These are phyloP conservation scores for Diaporthe sp. DNA, from an alignment of 2,329 filamentous ascomycete species.

Conservation along the genomic window DNA sequence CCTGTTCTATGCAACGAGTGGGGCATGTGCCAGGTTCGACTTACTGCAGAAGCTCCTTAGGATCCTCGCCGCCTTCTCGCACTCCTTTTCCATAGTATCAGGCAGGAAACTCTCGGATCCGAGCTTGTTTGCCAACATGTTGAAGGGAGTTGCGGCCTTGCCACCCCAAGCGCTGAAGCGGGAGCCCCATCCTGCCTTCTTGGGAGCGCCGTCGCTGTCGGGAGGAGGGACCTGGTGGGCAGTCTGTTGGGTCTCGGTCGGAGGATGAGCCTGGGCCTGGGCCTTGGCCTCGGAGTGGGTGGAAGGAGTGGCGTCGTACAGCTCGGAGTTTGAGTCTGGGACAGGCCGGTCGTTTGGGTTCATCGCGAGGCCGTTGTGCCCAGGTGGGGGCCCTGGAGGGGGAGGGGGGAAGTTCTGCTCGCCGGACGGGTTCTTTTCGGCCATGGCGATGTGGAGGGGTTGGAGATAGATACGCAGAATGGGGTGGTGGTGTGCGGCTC, in stretches of 20 bases:
- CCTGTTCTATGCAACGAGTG: background rate
- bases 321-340: slow-evolving; percentile 45
- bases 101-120: slow-evolving; percentile 91
- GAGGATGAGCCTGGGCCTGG: background rate
- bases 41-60: slow-evolving; percentile 87
- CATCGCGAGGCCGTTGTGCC: slow-evolving; percentile 43
- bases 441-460: slow-evolving; percentile 26
- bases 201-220: slow-evolving; percentile 34
- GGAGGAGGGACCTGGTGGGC: slow-evolving; percentile 40
- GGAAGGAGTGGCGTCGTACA: slow-evolving; percentile 34
- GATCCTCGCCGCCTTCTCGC: slow-evolving; percentile 90
- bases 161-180: slow-evolving; percentile 53
- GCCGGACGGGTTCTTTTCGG: slow-evolving; percentile 34
- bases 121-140: slow-evolving; percentile 84
- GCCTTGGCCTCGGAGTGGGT: background rate
- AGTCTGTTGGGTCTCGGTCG: background rate
- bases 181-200: slow-evolving; percentile 45
- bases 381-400: slow-evolving; percentile 47
- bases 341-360: slow-evolving; percentile 47
- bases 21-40: slow-evolving; percentile 47
- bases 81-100: slow-evolving; percentile 87
- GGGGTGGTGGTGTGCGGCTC: background rate
- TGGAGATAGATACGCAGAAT: background rate
- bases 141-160: slow-evolving; percentile 79
- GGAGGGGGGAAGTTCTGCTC: slow-evolving; percentile 46